phyloP scores from a whole-genome alignment of 352 stramenopile species.

The Phytophthora kernoviae region DNA sequence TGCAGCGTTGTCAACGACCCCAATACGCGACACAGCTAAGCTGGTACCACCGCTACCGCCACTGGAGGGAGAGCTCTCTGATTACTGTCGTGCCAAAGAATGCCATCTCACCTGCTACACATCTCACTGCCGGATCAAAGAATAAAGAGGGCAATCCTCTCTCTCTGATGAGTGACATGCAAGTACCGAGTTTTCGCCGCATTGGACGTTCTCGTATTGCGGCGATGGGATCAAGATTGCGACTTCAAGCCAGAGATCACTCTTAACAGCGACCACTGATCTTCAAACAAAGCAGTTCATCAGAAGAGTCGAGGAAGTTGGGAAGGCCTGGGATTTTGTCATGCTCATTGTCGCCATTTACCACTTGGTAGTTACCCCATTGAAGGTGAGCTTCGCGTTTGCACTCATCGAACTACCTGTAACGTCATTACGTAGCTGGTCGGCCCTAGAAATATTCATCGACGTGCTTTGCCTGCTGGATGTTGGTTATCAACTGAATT shows the following conservation, averaged over 20 bases:
- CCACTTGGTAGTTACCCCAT: slow-evolving; percentile 42
- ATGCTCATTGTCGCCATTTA: slow-evolving; percentile 57
- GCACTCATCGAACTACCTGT: slow-evolving; percentile 37
- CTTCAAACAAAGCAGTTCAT: slow-evolving; percentile 42
- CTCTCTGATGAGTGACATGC: slow-evolving; percentile 4
- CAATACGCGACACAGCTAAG: slow-evolving; percentile 51
- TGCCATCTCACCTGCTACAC: too few species aligned
- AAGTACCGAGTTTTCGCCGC: slow-evolving; percentile 3
- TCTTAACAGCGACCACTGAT: slow-evolving; percentile 20
- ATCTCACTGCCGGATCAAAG: neutral
- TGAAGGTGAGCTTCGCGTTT: slow-evolving; percentile 61
- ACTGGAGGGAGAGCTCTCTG: slow-evolving; percentile 27
- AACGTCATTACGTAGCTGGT: slow-evolving; percentile 36
- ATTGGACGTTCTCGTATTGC: slow-evolving; percentile 7
- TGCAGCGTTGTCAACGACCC: slow-evolving; percentile 51
- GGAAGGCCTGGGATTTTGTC: slow-evolving; percentile 53
- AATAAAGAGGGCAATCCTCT: neutral
- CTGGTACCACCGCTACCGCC: slow-evolving; percentile 44
- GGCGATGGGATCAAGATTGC: slow-evolving; percentile 21
- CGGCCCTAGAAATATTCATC: slow-evolving; percentile 47
- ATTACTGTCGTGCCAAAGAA: neutral
- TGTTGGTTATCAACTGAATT: slow-evolving; percentile 37
- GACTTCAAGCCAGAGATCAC: slow-evolving; percentile 15
- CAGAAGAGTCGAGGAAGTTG: slow-evolving; percentile 31
- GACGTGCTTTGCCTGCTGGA: slow-evolving; percentile 54